phyloP scores from a whole-genome alignment of 495 filamentous ascomycete species.

The Lentithecium fluviatile region DNA sequence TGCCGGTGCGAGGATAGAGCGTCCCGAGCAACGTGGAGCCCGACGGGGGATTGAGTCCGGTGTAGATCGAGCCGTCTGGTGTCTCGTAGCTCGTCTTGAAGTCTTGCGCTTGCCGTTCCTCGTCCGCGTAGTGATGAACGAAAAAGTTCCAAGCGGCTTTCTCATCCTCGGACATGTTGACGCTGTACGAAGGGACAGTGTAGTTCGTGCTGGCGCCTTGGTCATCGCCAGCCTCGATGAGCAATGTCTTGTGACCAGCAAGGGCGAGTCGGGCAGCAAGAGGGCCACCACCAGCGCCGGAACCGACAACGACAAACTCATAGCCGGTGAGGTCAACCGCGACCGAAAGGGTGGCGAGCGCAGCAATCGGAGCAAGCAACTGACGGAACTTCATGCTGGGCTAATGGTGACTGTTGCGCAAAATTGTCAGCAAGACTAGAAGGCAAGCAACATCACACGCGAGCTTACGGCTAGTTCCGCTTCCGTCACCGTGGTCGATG shows the following conservation, averaged over 20 bases:
- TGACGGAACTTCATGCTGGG: too few species aligned
- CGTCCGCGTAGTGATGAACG: slow-evolving; percentile 25
- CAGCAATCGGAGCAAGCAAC: background rate
- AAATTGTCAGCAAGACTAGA: too few species aligned
- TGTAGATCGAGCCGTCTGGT: slow-evolving; percentile 19
- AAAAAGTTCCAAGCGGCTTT: slow-evolving; percentile 29
- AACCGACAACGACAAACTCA: slow-evolving; percentile 35
- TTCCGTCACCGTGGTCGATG: too few species aligned
- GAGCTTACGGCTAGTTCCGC: too few species aligned
- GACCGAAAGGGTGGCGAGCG: background rate
- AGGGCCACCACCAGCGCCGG: slow-evolving; percentile 32
- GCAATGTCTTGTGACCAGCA: slow-evolving; percentile 24
- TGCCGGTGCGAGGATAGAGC: slow-evolving; percentile 50
- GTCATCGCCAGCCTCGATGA: slow-evolving; percentile 35
- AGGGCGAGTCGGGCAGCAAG: slow-evolving; percentile 28
- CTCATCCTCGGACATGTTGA: slow-evolving; percentile 2
- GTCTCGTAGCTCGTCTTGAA: slow-evolving; percentile 21
- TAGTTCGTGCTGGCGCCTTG: slow-evolving; percentile 17
- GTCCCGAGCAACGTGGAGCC: slow-evolving; percentile 47
- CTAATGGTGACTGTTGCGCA: too few species aligned
- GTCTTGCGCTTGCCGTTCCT: slow-evolving; percentile 18
- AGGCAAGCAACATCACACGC: too few species aligned
- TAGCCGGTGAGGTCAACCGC: slow-evolving; percentile 17
- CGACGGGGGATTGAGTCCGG: slow-evolving; percentile 42
- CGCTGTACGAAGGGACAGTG: slow-evolving; percentile 5